Base-by-base conservation (phyloP, 192 early-diverging fungal genomes). In the Backusella australiensis region DNA sequence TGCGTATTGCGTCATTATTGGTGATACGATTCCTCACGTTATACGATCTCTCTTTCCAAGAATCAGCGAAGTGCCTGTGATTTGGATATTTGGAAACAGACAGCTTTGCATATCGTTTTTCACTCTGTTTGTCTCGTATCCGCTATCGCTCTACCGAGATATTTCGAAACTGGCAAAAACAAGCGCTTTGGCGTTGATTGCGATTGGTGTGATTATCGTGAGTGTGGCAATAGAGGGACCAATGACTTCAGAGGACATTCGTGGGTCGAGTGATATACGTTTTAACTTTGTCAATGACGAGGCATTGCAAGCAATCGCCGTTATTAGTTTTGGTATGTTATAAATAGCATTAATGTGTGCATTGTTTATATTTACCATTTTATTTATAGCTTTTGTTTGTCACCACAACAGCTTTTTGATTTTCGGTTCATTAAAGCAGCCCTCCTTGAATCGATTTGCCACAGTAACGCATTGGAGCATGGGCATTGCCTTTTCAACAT, bases 401-500 rank as follows among this genome's bases (percentile, higher is more conserved):
- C 96, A 98, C 78, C 96, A 98, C 84, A 98, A 97, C 80, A 94
- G 93, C 41, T 96, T 97, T 77, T 85, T 98, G 78, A 98, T 98
- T 68, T 95, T 93, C 80, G 92, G 91, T 12, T 94, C 95, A 9
- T 80, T 97, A 52, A 85, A 89, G 49, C 93, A 93, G 68, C 96
- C 96, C 1, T 85, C 85, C 71, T 84, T 97, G 42, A 92, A 96
- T 74, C 89, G 95, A 23, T 94, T 96, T 81, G 92, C 92, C 46
- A 81, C 88, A 2, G 94, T 98, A 0, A 94, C 96, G 0, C 94
- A 94, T 74, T 82, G 94, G 70, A 93, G 94, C 6, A 94, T 95
- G 21, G 78, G 49, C 21, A 89, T 92, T 15, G 92, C 96, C 0
- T 85, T 94, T 4, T 44, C 90, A 4, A 87, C 89, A 26, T 96